Evolutionary conservation across 805 yeast species (phyloP), one percentile per base, ranked within the genome.

Genomic region (Saccharomycopsis vini): DNA sequence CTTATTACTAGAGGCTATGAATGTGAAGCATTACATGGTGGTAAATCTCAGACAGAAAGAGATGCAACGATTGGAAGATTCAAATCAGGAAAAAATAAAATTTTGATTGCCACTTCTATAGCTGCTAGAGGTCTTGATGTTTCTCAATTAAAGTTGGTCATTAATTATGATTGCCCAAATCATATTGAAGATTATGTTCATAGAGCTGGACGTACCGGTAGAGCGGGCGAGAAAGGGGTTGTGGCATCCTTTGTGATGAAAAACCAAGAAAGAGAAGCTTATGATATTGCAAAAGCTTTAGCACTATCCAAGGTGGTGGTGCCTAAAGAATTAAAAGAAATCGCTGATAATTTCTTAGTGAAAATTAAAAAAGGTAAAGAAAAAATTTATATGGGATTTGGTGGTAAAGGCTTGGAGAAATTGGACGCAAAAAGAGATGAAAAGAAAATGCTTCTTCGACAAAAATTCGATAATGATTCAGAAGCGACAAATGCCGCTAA

Each of bases 51-150:
- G 55, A 64, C 72, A 26, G 97, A 90, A 56, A 68, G 98, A 43
- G 82, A 81, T 37, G 63, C 72, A 19, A 86, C 89, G 2, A 73
- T 92, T 32, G 66, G 71, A 12, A 85, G 77, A 40, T 92, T 90
- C 60, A 72, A 74, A 45, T 65, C 59, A 5, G 81, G 86, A 12
- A 63, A 77, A 3, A 73, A 77, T 44, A 58, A 66, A 18, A 75
- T 88, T 1, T 64, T 92, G 39, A 75, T 92, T 22, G 95, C 97
- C 5, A 92, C 98, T 0, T 92, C 95, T 2, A 83, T 92, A 21
- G 87, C 97, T 2, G 95, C 98, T 0, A 70, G 98, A 50, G 98
- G 98, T 0, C 65, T 92, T 20, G 97, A 92, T 62, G 96, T 92
- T n/a, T 83, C 87, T 42, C 81, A 79, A 19, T 71, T 90, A 21